Evolutionary conservation across 179 eudicot genomes (phyloP), one percentile per base, ranked within the genome.

Genomic region (Spergularia azorica): DNA sequence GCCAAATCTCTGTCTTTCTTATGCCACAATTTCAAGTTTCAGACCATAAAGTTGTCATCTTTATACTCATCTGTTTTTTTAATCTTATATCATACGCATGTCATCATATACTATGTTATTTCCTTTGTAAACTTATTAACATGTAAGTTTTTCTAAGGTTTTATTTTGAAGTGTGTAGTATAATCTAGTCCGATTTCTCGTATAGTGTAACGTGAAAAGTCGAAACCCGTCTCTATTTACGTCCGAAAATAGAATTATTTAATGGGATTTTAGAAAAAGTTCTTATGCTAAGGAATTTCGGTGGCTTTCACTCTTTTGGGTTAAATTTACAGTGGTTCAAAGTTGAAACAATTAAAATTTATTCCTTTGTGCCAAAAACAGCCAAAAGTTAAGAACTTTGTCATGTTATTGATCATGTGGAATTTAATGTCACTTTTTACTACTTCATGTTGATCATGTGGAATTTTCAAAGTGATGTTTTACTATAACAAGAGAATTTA

Each of bases 381-480:
- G 63, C 39, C 54, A 64, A 52, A 64, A 17, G 51, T 13, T 54
- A 43, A 39, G 21, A 60, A 16, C 63, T 36, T 61, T 48, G 39
- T 70, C 36, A 70, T 77, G 64, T 63, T 16, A 71, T 20, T 71
- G 55, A 46, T 71, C 80, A 69, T 60, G 70, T 56, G 52, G 50
- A 67, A 58, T 26, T 43, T 58, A 26, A 17, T 15, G 46, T 11
- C 0, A 51, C 38, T 54, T 56, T 51, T 66, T 55, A 64, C 73
- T 43, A 43, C 0, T 21, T 58, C 9, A 20, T 56, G 18, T 71
- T 72, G 66, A 78, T 63, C n/a, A 71, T 78, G 39, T 56, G 52
- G 39, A 41, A 4, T 43, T 52, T 75, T 75, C 6, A 18, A n/a
- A 59, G 14, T 69, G 65, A 36, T 62, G 64, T 41, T 32, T 77